Evolutionary conservation across 257 asterid genomes (phyloP), one percentile per base, ranked within the genome.

Genomic region (Solanum clarkiae): DNA sequence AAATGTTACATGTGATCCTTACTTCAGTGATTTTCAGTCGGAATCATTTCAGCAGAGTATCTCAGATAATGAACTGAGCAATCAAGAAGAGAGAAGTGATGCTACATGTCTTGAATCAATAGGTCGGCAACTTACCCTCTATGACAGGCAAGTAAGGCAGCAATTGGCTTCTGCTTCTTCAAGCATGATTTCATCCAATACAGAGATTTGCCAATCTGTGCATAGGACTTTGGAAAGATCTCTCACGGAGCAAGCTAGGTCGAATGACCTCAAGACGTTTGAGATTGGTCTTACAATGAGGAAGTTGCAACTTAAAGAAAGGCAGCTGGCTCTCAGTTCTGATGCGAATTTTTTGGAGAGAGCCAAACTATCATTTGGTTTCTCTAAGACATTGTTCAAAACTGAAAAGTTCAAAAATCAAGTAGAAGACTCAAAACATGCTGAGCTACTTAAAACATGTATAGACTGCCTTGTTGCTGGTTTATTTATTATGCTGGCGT

Each of bases 381-480:
- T 93, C 86, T 93, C 98, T 79, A 94, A 91, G 90, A 94, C 94
- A 1, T 90, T 94, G 69, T 95, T 94, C 80, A 94, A 86, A 85
- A 85, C 90, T 10, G 95, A 93, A 83, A 97, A 94, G 86, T 97
- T 95, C 82, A 97, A 92, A 88, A 97, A 92, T 71, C 93, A 95
- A 88, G 54, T 95, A 57, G 96, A 90, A 83, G 99, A 94, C 45
- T 53, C 92, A 10, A 92, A 93, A 86, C 92, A 92, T 84, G 92
- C 90, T 80, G 98, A 97, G 89, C 89, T 97, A 86, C 94, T 93
- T 40, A 92, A 83, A 63, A 88, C 85, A 86, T 95, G 97, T 93
- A 80, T 94, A 82, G 99, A 97, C 90, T 91, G 94, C 87, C 91
- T 97, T 17, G 98, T 97, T 71, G 86, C 94, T 26, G 98, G 98